Evolutionary conservation across 2,329 filamentous ascomycete genomes (phyloP), one percentile per base, ranked within the genome.

Genomic region (Penicillium sp.): DNA sequence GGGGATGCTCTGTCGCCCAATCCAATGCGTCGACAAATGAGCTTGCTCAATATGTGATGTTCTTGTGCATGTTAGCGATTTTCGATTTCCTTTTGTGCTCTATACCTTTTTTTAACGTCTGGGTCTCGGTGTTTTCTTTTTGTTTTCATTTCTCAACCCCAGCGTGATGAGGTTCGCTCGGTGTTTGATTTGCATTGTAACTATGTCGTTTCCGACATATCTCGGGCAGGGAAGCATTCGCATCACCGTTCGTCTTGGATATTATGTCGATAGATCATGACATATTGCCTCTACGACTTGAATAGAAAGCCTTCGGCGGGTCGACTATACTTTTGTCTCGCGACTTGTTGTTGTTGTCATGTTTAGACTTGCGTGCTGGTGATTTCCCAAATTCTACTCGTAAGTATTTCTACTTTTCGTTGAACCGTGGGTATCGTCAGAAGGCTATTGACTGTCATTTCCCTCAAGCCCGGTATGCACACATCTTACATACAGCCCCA

Each of bases 11-110:
- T 72, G 0, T 72, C 82, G 49, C 85, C 86, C 13, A 90, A 87
- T 67, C 88, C 88, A 5, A 77, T 90, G 63, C 81, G 86, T 65
- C 81, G 87, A 64, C 87, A 91, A 72, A 89, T 91, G 87, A 90
- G 87, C 72, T 76, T 91, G 64, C 72, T 91, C 63, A 87, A 85
- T 57, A 82, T 87, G 80, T 86, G 68, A 63, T 46, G 29, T 27
- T 34, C 15, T 39, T 40, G 51, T 54, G 51, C 51, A 49, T 45
- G 47, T 55, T 57, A 57, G 54, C 54, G 54, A 57, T 53, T 57
- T 36, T 31, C 40, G 48, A 5, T 50, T 53, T 41, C 40, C 25
- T 29, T 52, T 46, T 41, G 41, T 57, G 54, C 36, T 57, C 49
- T 57, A 57, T 57, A 57, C 54, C 54, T 57, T 40, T 36, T 36